A percentile compares a stretch with the other conserved stretches of the same genome.
phyloP scores from a whole-genome alignment of 352 stramenopile species.

The Phytophthora ramorum region DNA sequence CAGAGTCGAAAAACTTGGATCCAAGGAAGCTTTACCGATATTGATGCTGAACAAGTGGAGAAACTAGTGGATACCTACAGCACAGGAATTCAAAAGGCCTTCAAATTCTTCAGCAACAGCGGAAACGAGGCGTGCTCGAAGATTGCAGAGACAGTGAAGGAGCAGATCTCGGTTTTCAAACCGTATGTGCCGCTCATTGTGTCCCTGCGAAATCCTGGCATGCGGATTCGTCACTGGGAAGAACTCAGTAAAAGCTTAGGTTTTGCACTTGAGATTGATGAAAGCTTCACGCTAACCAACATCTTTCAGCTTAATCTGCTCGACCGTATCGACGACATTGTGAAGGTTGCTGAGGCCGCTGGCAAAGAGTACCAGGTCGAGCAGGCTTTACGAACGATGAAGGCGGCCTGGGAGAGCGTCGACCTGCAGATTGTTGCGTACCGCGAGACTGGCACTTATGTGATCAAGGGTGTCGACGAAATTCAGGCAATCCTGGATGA shows the following conservation, averaged over 20 bases:
- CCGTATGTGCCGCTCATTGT: slow-evolving; percentile 94
- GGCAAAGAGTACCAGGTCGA: slow-evolving; percentile 97
- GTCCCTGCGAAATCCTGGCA: slow-evolving; percentile 92
- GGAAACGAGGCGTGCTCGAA: slow-evolving; percentile 88
- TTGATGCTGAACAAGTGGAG: slow-evolving; percentile 94
- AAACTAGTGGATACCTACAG: slow-evolving; percentile 88
- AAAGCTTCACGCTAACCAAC: slow-evolving; percentile 88
- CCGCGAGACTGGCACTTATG: slow-evolving; percentile 93
- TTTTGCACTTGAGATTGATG: slow-evolving; percentile 89
- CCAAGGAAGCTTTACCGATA: slow-evolving; percentile 88
- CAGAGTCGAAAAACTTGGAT: slow-evolving; percentile 93
- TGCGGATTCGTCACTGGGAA: slow-evolving; percentile 95
- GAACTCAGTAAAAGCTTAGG: slow-evolving; percentile 82
- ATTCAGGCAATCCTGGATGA: slow-evolving; percentile 95
- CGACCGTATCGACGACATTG: slow-evolving; percentile 91
- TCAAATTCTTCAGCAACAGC: slow-evolving; percentile 92
- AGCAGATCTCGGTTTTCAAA: slow-evolving; percentile 94
- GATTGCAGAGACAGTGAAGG: slow-evolving; percentile 92
- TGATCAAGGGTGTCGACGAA: slow-evolving; percentile 95
- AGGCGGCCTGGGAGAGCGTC: slow-evolving; percentile 90
- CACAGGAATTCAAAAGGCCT: slow-evolving; percentile 90
- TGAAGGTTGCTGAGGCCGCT: slow-evolving; percentile 92
- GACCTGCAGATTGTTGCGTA: slow-evolving; percentile 92
- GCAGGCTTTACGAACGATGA: slow-evolving; percentile 93
- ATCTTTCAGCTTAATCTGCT: slow-evolving; percentile 87